Evolutionary conservation across 768 basidiomycete genomes (phyloP), one percentile per base, ranked within the genome.

Genomic region (Tephrocybe rancida): DNA sequence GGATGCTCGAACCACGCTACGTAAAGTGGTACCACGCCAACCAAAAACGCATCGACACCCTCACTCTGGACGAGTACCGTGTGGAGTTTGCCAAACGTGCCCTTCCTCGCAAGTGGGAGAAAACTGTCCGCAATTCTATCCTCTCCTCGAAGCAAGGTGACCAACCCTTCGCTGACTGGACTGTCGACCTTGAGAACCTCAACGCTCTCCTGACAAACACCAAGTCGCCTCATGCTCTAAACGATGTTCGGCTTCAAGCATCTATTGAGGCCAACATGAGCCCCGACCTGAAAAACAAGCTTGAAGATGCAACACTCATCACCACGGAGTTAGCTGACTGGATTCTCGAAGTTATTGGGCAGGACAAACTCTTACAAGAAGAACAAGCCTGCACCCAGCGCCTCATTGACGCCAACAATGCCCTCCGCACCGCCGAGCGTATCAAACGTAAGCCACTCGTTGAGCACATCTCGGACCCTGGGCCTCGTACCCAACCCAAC

Each of bases 1-100:
- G 34, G 22, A 64, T 64, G 63, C 48, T 53, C 1, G 58, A 62
- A 30, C 61, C 61, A 0, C 27, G 29, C 2, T 54, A 61, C 3
- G 22, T 50, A 16, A 13, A 25, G 11, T 63, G 62, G 62, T 63
- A 63, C 41, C 54, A 56, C 22, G 51, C 50, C 13, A 50, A 44
- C 14, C 42, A 50, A 11, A 35, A 18, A 3, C 29, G 54, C 4
- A 64, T 64, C 21, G 61, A 64, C 48, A 35, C 27, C 2, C 56
- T 64, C 27, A 37, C 54, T 0, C 52, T 64, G 11, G 29, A 38
- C 0, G 46, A 48, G 10, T 64, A 61, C 29, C 44, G 60, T 6
- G 19, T 39, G 5, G 58, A 61, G 32, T 54, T 63, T 29, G 22
- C 47, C 30, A 44, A 32, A 18, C 37, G 41, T 18, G 45, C 41